Evolutionary conservation across 768 basidiomycete species (phyloP).

Genomic region (Artomyces pyxidatus): DNA sequence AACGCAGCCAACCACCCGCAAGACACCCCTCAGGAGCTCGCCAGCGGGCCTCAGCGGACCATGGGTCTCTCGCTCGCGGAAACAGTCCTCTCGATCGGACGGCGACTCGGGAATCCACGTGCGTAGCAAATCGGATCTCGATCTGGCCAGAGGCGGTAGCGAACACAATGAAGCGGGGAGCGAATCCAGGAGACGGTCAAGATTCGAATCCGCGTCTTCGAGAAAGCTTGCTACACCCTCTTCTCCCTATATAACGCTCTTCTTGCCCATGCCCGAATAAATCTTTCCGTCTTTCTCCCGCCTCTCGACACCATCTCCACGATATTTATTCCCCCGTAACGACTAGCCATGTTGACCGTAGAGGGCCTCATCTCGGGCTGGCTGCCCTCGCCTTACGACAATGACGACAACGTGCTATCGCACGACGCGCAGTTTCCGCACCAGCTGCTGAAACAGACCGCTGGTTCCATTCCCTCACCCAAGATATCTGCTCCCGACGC

Average conservation of each 20-base stretch:
- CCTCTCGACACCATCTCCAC: not conserved
- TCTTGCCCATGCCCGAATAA: not conserved
- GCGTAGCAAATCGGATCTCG: slow-evolving; percentile 8
- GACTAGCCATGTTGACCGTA: slow-evolving; percentile 11
- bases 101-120: not conserved
- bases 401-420: slow-evolving; percentile 13
- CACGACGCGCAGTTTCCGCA: slow-evolving; percentile 5
- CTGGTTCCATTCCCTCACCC: slow-evolving; percentile 6
- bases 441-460: not conserved
- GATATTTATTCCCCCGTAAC: slow-evolving; percentile 9
- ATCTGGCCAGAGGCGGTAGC: not conserved
- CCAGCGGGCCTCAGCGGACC: too few relatives aligned
- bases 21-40: too few relatives aligned
- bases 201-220: not conserved
- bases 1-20: too few relatives aligned
- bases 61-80: too few relatives aligned
- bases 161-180: slow-evolving; percentile 9
- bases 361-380: slow-evolving; percentile 14
- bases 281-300: not conserved
- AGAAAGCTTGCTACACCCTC: not conserved
- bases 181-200: not conserved
- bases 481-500: slow-evolving; percentile 6
- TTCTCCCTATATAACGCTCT: slow-evolving; percentile 12
- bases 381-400: slow-evolving; percentile 12
- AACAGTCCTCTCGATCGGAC: not conserved